Conservation (phyloP, 2,329 filamentous ascomycete species). For the Cucurbitaria berberidis region DNA sequence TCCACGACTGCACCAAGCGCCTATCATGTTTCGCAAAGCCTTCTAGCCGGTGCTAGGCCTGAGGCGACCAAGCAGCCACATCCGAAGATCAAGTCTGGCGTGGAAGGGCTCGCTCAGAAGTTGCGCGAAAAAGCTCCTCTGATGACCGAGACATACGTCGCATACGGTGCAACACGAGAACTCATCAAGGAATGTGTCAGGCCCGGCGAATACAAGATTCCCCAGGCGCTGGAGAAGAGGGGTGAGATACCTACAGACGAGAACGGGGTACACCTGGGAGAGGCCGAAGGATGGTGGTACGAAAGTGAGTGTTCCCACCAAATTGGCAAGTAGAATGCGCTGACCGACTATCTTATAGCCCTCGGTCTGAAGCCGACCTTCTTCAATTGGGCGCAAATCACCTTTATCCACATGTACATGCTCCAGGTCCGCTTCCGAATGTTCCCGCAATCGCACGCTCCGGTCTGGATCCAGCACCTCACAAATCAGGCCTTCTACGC, state of each 20-base stretch:
- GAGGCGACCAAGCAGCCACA: constrained; percentile 27
- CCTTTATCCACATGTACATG: constrained; percentile 95
- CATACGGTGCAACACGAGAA: constrained; percentile 78
- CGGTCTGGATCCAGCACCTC: constrained; percentile 85
- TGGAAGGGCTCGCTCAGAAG: constrained; percentile 35
- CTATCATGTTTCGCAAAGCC: constrained; percentile 30
- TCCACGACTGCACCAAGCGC: constrained; percentile 28
- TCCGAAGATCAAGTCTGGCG: constrained; percentile 15
- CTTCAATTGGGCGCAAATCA: constrained; percentile 93
- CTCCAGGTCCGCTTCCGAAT: constrained; percentile 82
- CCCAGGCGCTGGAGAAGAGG: constrained; percentile 69
- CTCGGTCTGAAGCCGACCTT: constrained; percentile 85
- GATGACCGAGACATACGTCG: constrained; percentile 71
- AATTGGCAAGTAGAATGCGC: too few species aligned
- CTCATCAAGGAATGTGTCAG: constrained; percentile 77
- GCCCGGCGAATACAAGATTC: constrained; percentile 78
- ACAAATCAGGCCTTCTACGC: constrained; percentile 95
- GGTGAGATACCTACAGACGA: constrained; percentile 72
- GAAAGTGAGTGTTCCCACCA: constrained; percentile 62
- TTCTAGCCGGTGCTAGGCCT: constrained; percentile 21
- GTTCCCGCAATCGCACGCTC: constrained; percentile 71
- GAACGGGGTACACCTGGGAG: constrained; percentile 82
- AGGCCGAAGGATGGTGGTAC: constrained; percentile 80
- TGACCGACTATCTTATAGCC: constrained; percentile 57
- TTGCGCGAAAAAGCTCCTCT: constrained; percentile 42